These are phyloP conservation scores for Sporormia fimetaria DNA, from an alignment of 495 filamentous ascomycete species.

Conservation along the genomic window DNA sequence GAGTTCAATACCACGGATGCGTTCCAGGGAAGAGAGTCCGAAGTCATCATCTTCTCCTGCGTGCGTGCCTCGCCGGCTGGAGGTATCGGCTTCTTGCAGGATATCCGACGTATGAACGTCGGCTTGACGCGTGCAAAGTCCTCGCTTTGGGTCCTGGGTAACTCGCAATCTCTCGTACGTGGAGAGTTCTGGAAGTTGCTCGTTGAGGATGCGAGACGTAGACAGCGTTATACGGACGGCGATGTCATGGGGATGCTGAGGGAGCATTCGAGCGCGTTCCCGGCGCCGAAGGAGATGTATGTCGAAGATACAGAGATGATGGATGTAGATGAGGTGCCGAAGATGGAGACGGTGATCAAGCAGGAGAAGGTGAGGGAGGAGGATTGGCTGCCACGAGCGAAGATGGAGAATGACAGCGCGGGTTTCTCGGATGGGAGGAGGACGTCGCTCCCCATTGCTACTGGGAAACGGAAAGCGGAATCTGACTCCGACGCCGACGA, in stretches of 20 bases:
- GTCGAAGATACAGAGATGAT: neutral
- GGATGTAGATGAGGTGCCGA: neutral
- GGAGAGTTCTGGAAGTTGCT: constrained; percentile 84
- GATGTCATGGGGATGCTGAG: constrained; percentile 45
- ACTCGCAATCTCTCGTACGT: constrained; percentile 70
- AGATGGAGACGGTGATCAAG: neutral
- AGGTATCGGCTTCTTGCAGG: constrained; percentile 93
- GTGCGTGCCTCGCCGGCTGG: constrained; percentile 78
- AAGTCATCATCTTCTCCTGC: constrained; percentile 98
- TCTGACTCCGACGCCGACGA: neutral
- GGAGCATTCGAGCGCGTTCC: constrained; percentile 31
- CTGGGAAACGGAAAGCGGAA: too few species aligned
- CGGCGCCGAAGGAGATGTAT: constrained; percentile 3
- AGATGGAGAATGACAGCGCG: too few species aligned
- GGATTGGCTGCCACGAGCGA: too few species aligned
- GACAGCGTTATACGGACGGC: constrained; percentile 66
- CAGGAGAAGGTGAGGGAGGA: constrained; percentile 6
- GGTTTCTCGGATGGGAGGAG: too few species aligned
- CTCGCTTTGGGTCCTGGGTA: constrained; percentile 89
- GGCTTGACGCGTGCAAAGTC: constrained; percentile 92
- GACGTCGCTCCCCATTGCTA: too few species aligned
- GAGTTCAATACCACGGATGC: constrained; percentile 99
- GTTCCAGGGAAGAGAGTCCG: constrained; percentile 91
- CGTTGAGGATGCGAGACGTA: constrained; percentile 62
- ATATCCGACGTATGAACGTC: constrained; percentile 99